phyloP scores from a whole-genome alignment of 1,139 yeast species.

The Yamadazyma friedrichii region DNA sequence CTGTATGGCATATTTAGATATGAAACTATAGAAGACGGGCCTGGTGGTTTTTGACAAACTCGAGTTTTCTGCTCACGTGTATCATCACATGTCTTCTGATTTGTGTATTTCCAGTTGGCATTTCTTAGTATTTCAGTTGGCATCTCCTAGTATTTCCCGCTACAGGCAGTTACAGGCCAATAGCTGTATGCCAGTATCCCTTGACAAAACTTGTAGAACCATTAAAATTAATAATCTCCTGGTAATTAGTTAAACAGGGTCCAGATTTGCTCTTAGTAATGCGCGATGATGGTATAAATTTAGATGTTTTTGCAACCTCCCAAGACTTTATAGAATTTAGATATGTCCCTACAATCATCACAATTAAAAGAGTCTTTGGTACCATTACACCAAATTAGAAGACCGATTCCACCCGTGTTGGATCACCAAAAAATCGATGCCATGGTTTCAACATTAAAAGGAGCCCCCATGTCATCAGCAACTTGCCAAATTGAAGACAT shows the following conservation, averaged over 20 bases:
- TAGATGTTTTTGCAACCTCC: conserved; percentile 3
- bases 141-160: too few species aligned
- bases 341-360: conserved; percentile 40
- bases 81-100: too few species aligned
- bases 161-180: too few species aligned
- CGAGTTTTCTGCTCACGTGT: too few species aligned
- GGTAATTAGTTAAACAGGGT: background rate
- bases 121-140: too few species aligned
- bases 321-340: background rate
- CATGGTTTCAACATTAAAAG: conserved; percentile 73
- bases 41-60: too few species aligned
- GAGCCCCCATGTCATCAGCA: conserved; percentile 60
- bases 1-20: too few species aligned
- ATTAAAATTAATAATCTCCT: too few species aligned
- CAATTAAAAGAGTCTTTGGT: conserved; percentile 50
- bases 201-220: too few species aligned
- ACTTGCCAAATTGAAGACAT: conserved; percentile 60
- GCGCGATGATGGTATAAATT: conserved; percentile 4
- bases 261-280: conserved; percentile 8
- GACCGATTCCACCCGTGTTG: conserved; percentile 84
- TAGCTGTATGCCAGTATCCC: too few species aligned
- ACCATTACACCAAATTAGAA: conserved; percentile 61
- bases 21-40: too few species aligned
- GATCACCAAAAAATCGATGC: conserved; percentile 71
- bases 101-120: too few species aligned